These are phyloP conservation scores for Effrenium voratum DNA, from an alignment of 73 alveolate species.

Conservation along the genomic window DNA sequence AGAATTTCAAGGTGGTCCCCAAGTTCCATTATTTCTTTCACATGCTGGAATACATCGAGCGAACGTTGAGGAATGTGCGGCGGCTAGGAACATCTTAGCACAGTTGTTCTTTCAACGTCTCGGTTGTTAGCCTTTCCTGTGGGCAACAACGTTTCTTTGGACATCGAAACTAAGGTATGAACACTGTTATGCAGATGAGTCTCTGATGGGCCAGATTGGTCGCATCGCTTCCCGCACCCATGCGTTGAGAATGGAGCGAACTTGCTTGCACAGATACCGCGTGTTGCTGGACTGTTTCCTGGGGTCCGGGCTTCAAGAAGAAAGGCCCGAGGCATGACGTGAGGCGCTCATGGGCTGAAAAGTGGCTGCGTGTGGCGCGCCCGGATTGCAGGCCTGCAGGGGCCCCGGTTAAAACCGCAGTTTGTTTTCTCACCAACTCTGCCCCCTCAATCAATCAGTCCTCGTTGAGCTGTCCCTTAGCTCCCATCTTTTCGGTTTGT, in stretches of 20 bases:
- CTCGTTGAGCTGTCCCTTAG: no score
- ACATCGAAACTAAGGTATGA: conserved; percentile 4
- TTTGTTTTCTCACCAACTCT: no score
- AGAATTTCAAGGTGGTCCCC: conserved; percentile 3
- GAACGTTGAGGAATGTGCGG: conserved; percentile 27
- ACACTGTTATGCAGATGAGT: conserved; percentile 55
- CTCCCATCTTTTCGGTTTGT: no score
- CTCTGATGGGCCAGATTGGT: conserved; percentile 23
- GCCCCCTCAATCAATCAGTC: no score
- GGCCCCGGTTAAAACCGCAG: no score
- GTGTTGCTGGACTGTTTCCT: not conserved
- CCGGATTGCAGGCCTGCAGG: no score
- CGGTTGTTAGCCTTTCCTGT: not conserved
- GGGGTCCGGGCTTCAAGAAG: conserved; percentile 44
- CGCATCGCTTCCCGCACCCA: not conserved
- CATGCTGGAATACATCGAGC: not conserved
- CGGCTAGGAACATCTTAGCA: not conserved
- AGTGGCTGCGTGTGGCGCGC: no score
- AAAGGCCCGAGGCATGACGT: not conserved
- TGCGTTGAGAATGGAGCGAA: not conserved
- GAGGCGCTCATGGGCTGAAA: no score
- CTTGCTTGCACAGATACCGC: conserved; percentile 13
- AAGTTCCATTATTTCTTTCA: conserved; percentile 22
- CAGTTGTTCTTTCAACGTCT: not conserved
- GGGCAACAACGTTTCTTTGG: not conserved